These are phyloP conservation scores for Aspergillus versicolor DNA, from an alignment of 2,329 filamentous ascomycete species.

Conservation along the genomic window DNA sequence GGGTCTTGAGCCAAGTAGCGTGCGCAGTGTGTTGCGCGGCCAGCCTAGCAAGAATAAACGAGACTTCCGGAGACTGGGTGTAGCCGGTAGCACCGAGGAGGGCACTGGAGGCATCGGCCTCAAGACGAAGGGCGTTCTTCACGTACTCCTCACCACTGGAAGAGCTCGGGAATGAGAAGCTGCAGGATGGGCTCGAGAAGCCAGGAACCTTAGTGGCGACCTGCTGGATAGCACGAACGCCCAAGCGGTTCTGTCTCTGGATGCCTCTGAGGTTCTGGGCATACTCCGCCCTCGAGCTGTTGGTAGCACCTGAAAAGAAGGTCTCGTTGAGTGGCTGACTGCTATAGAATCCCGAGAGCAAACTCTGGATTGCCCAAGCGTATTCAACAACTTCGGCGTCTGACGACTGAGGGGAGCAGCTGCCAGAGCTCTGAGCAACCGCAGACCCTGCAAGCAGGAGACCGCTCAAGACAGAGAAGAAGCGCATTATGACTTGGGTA, in stretches of 20 bases:
- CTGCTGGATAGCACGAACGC: conserved; percentile 24
- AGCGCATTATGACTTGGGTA: conserved; percentile 18
- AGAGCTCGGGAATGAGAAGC: conserved; percentile 22
- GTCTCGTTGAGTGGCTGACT: conserved; percentile 23
- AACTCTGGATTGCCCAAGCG: conserved; percentile 23
- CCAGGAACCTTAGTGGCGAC: conserved; percentile 15
- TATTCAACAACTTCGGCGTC: conserved; percentile 25
- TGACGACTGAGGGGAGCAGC: conserved; percentile 21
- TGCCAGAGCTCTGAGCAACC: conserved; percentile 15
- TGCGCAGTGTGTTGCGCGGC: conserved; percentile 27
- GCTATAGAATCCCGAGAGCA: conserved; percentile 26
- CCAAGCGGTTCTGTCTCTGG: conserved; percentile 24
- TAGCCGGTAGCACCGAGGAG: conserved; percentile 29
- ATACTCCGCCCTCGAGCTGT: conserved; percentile 20
- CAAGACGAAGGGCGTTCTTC: conserved; percentile 21
- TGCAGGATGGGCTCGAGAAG: conserved; percentile 23
- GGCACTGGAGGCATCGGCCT: conserved; percentile 22
- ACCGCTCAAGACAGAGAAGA: conserved; percentile 17
- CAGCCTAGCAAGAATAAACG: conserved; percentile 30
- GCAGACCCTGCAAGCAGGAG: conserved; percentile 23
- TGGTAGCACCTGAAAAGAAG: conserved; percentile 20
- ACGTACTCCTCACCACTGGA: conserved; percentile 18
- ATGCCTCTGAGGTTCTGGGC: conserved; percentile 25
- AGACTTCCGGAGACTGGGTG: conserved; percentile 29
- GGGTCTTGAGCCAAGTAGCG: conserved; percentile 22